phyloP scores from a whole-genome alignment of 116 monocot species.

The Papilionanthe hybrid region DNA sequence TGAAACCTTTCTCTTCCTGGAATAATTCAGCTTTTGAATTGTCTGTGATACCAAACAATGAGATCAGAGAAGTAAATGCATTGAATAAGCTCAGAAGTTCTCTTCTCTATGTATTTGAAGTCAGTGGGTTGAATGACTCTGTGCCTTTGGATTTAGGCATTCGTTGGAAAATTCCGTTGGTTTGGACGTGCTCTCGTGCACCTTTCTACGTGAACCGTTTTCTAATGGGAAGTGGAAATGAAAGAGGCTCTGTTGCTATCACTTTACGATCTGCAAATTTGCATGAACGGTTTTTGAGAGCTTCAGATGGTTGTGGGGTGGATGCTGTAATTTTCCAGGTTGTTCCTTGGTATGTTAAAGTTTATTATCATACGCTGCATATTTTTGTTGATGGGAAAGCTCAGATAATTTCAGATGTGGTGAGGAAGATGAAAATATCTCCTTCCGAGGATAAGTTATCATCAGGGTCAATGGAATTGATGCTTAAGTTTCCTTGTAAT shows the following conservation, averaged over 20 bases:
- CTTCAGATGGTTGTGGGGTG: conserved; percentile 34
- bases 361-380: conserved; percentile 83
- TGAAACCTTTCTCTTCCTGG: conserved; percentile 28
- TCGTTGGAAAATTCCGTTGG: conserved; percentile 70
- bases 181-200: conserved; percentile 46
- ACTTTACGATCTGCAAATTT: conserved; percentile 45
- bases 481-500: conserved; percentile 67
- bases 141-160: conserved; percentile 68
- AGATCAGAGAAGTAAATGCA: conserved; percentile 31
- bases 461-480: conserved; percentile 77
- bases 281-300: conserved; percentile 13
- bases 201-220: conserved; percentile 71
- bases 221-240: conserved; percentile 98
- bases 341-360: conserved; percentile 96
- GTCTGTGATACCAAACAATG: conserved; percentile 35
- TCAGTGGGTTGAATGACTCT: conserved; percentile 28
- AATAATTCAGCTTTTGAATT: conserved; percentile 46
- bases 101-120: conserved; percentile 48
- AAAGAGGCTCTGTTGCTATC: conserved; percentile 91
- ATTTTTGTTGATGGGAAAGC: conserved; percentile 68
- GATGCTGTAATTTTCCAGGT: conserved; percentile 76
- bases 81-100: conserved; percentile 24
- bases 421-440: conserved; percentile 68
- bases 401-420: conserved; percentile 40
- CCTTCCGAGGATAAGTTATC: conserved; percentile 92